Conservation (phyloP, 73 alveolate species). For the Paramecium tetraurelia region DNA sequence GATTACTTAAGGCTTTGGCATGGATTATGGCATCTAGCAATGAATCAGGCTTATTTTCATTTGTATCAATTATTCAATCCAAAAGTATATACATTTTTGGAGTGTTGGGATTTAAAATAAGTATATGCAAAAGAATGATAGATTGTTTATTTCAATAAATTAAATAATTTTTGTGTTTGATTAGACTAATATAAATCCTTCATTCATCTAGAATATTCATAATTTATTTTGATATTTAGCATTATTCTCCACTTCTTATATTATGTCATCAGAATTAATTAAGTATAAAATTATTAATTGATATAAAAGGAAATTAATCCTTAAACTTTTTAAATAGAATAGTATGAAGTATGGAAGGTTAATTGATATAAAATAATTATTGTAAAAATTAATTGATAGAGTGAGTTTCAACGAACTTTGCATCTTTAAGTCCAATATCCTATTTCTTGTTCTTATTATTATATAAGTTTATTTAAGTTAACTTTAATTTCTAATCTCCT, state of each 20-base stretch:
- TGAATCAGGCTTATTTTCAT: neutral
- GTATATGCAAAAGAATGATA: neutral
- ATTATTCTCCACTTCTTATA: no score
- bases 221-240: no score
- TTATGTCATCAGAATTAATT: no score
- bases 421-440: conserved; percentile 40
- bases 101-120: neutral
- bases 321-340: neutral
- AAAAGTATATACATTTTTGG: neutral
- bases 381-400: neutral
- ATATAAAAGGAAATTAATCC: no score
- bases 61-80: neutral
- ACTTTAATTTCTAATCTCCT: conserved; percentile 36
- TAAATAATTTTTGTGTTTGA: no score
- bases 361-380: neutral
- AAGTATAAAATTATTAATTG: no score
- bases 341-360: neutral
- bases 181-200: no score
- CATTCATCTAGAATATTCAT: no score
- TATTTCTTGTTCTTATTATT: conserved; percentile 9
- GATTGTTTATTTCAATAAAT: no score
- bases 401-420: conserved; percentile 29
- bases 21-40: neutral
- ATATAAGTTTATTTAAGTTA: conserved; percentile 11
- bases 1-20: conserved; percentile 16